Percentiles rank a stretch among this genome's conserved stretches.
Evolutionary conservation across 2,329 filamentous ascomycete species (phyloP).

Genomic region (Zopfia rhizophila): DNA sequence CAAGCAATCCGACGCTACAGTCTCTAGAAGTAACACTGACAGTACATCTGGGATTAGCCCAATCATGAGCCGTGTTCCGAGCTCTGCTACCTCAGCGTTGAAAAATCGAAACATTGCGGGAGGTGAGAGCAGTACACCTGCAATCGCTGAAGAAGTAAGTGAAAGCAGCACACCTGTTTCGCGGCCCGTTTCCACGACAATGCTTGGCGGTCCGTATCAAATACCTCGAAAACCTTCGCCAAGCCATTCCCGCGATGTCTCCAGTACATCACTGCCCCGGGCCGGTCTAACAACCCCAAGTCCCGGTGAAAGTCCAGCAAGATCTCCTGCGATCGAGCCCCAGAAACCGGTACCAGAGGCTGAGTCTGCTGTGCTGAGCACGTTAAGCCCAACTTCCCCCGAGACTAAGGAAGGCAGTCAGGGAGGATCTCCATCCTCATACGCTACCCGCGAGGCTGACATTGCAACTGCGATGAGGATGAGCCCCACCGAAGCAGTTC

Average conservation of each 20-base stretch:
- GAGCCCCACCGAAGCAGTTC: constrained; percentile 31
- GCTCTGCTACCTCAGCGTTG: constrained; percentile 52
- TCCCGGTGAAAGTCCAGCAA: constrained; percentile 69
- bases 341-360: constrained; percentile 57
- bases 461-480: constrained; percentile 42
- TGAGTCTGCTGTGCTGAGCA: constrained; percentile 57
- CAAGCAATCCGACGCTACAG: constrained; percentile 52
- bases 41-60: constrained; percentile 73
- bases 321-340: constrained; percentile 64
- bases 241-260: constrained; percentile 53
- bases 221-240: constrained; percentile 50
- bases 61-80: constrained; percentile 69
- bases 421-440: constrained; percentile 34
- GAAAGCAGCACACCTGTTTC: constrained; percentile 48
- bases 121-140: constrained; percentile 59
- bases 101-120: constrained; percentile 51
- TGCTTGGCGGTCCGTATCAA: constrained; percentile 38
- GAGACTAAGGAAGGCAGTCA: constrained; percentile 39
- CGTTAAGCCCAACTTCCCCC: constrained; percentile 48
- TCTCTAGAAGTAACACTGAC: constrained; percentile 70
- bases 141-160: constrained; percentile 65
- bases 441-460: constrained; percentile 49
- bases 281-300: constrained; percentile 69
- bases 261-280: constrained; percentile 52
- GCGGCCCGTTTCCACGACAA: constrained; percentile 43